Evolutionary conservation across 2,329 filamentous ascomycete species (phyloP), one percentile per base, ranked within the genome.

Genomic region (Monilinia fructicola): DNA sequence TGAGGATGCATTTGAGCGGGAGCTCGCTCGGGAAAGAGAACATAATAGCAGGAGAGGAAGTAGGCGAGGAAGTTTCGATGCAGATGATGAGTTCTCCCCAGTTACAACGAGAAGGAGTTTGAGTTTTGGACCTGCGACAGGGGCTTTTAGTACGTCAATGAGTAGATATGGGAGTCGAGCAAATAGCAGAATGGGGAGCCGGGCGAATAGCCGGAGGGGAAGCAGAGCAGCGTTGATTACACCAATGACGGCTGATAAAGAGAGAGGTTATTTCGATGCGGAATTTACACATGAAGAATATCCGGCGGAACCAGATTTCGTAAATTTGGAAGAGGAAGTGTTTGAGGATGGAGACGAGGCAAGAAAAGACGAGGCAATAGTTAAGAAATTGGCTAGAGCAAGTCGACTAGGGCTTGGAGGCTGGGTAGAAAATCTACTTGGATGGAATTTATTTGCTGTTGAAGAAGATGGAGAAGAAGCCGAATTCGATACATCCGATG

Each of bases 381-480:
- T 89, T 14, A 82, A 83, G 65, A 81, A 82, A 67, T 78, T 90
- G 6, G 83, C 89, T 44, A 81, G 82, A 68, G 79, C 81, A 23
- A 83, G 83, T 64, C 82, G 81, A 58, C 78, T 80, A 10, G 82
- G 83, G 11, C 76, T 84, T 52, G 83, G 82, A 5, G 83, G 83
- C 4, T 89, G 86, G 86, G 81, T 90, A 67, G 83, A 83, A 67
- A 83, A 78, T 67, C 76, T 88, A 67, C 77, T 87, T 54, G 84
- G 84, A 2, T 89, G 86, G 84, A 84, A 82, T 38, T 78, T 89
- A 12, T 89, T 89, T 74, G 81, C 85, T 0, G 85, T 87, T 6
- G 83, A 87, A 61, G 86, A 88, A 74, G 82, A 85, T 66, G 85
- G 84, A 2, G 84, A 86, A 62, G 81, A 83, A 28, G 78, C 77